These are phyloP conservation scores for Verticillium tricorpus DNA, from an alignment of 2,329 filamentous ascomycete genomes.

Conservation along the genomic window DNA sequence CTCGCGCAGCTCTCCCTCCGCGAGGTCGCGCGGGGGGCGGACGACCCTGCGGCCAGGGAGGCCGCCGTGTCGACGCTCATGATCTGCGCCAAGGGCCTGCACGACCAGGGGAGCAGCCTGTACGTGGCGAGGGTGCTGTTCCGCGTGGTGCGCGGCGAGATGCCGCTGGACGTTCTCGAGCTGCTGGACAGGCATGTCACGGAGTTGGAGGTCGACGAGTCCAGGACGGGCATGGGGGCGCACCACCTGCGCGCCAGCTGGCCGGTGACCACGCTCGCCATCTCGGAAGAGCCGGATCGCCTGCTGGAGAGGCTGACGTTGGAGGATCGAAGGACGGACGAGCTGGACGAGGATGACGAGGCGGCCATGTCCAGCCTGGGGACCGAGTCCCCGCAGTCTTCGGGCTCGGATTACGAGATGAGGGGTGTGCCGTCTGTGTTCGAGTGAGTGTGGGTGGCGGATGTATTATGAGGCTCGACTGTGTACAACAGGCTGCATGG, in stretches of 20 bases:
- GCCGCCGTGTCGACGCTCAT: slow-evolving; percentile 17
- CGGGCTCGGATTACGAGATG: neutral
- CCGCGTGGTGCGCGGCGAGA: slow-evolving; percentile 13
- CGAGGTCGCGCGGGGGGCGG: slow-evolving; percentile 7
- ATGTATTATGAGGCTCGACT: no score
- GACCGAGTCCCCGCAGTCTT: neutral
- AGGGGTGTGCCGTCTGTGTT: neutral
- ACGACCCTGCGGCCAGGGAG: slow-evolving; percentile 9
- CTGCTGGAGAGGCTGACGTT: neutral
- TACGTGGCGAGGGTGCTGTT: slow-evolving; percentile 17
- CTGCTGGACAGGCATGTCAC: slow-evolving; percentile 9
- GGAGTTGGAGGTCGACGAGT: slow-evolving; percentile 11
- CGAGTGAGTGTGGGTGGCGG: no score
- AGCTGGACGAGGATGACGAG: neutral
- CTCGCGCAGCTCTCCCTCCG: slow-evolving; percentile 17
- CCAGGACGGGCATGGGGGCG: slow-evolving; percentile 9
- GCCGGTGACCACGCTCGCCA: slow-evolving; percentile 8
- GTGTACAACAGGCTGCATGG: no score
- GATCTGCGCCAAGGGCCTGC: slow-evolving; percentile 19
- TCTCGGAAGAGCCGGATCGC: slow-evolving; percentile 1
- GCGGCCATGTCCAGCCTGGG: neutral
- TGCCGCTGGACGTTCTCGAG: slow-evolving; percentile 12
- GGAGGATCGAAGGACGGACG: neutral
- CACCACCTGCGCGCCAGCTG: slow-evolving; percentile 17
- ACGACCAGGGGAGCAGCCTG: slow-evolving; percentile 19